Evolutionary conservation across 805 yeast species (phyloP), one percentile per base, ranked within the genome.

Genomic region (Pichia gijzeniarum): DNA sequence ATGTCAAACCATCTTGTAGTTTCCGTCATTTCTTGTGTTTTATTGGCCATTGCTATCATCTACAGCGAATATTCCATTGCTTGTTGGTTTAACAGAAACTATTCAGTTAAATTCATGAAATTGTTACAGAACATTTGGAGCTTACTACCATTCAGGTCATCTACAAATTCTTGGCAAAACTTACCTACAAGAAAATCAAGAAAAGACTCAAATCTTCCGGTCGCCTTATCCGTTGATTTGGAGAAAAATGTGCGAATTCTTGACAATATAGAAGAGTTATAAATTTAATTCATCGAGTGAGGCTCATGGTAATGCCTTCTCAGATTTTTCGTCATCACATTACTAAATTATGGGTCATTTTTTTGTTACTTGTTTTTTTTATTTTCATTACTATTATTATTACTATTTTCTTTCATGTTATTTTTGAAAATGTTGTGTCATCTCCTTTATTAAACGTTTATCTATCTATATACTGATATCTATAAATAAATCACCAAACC

Each of bases 1-100:
- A 66, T 89, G 64, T 88, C 86, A 16, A 73, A 77, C 52, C 96
- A 90, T 63, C 77, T 90, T 52, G 72, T 79, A 14, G 64, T 82
- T 34, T 82, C 89, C 22, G 85, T 87, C 2, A 58, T 84, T 35
- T 76, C 76, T 13, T 95, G 96, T 1, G 80, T 84, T 53, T 49
- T 76, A 16, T 57, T 82, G 40, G 89, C 81, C 3, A 66, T 68
- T 35, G 44, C 64, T 10, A 48, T 77, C 12, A 58, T 77, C n/a
- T 70, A 62, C 46, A 57, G 66, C 10, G 82, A 78, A 57, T 76
- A 72, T 53, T 57, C 69, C 40, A 54, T 77, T 13, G 73, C 73
- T 28, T 47, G 43, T 36, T 31, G 40, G 27, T 22, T 42, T 7
- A 35, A 33, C 17, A 48, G 35, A 40, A 33, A 31, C 35, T 47